Base-by-base conservation (phyloP, 108 stramenopile species). In the Skeletonema menzelii region DNA sequence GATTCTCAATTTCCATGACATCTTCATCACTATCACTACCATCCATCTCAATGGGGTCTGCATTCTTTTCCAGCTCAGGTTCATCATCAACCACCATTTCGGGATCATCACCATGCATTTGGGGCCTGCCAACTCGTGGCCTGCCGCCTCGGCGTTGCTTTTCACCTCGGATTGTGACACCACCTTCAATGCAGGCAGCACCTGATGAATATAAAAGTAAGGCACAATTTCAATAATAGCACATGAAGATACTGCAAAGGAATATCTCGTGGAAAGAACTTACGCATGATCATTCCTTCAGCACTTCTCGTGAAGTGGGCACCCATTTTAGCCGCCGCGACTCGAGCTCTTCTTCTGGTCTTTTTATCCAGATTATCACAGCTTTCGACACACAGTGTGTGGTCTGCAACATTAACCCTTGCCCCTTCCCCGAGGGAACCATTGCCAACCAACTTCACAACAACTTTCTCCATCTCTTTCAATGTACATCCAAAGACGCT, bases 1-100 rank as follows among this genome's bases (percentile, higher is more conserved):
- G 78, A 71, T 79, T 72, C 17, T 78, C 78, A 24, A 79, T 60
- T 19, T 79, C 78, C 78, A 79, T 79, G 15, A 56, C 59, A 72
- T 72, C 78, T 63, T 69, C 56, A 44, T 53, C 49, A 22, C 66
- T 61, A 30, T 19, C 37, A 56, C 49, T 67, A 22, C 56, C 67
- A 37, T 66, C 73, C 34, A 65, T 72, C 24, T 79, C 71, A 44
- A 59, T 40, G 22, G 38, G 57, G 31, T 67, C 77, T 14, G 27
- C 57, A 7, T 31, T 65, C 65, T 67, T 72, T 22, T 56, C 40
- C 15, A 42, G 2, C 0, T 42, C 40, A 15, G 40, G 40, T 4
- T 42, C 40, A 4, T 42, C 40, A 42, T n/a, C 40, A 3, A 42
- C 13, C 40, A 53, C 49, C 49, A 53, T 53, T 53, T 53, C 49